Conservation (phyloP, 768 basidiomycete species). For the Leccinum sublutescens region DNA sequence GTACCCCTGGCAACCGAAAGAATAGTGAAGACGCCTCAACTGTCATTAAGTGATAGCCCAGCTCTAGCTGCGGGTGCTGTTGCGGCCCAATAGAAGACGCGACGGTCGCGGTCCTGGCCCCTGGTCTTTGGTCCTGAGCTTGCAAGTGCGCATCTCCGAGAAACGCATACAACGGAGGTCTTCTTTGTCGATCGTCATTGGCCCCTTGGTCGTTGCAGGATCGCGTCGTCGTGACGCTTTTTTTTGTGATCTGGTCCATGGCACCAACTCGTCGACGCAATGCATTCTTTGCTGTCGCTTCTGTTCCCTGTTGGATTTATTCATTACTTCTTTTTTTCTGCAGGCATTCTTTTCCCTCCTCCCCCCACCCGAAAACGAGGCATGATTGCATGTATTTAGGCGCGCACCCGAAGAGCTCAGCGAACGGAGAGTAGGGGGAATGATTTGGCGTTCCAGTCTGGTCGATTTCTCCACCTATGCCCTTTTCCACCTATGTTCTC, state of each 20-base stretch:
- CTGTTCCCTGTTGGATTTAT: conserved; percentile 29
- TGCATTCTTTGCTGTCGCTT: conserved; percentile 16
- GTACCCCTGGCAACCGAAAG: conserved; percentile 39
- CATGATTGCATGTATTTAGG: conserved; percentile 18
- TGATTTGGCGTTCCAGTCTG: background rate
- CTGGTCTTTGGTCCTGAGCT: background rate
- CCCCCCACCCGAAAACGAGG: conserved; percentile 15
- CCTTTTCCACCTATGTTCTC: background rate
- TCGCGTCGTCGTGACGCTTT: background rate
- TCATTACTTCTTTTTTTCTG: conserved; percentile 28
- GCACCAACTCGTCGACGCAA: conserved; percentile 5
- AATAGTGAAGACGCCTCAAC: conserved; percentile 57
- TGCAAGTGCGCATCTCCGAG: conserved; percentile 6
- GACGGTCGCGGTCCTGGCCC: background rate
- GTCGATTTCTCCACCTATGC: background rate
- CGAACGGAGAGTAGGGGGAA: conserved; percentile 11
- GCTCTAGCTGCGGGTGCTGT: conserved; percentile 48
- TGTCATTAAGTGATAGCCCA: conserved; percentile 61
- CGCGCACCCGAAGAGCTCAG: conserved; percentile 10
- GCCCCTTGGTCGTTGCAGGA: conserved; percentile 4
- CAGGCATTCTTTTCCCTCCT: conserved; percentile 22
- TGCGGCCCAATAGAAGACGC: conserved; percentile 28
- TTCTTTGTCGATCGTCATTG: background rate
- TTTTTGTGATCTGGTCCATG: conserved; percentile 4
- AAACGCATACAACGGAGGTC: background rate